Evolutionary conservation across 768 basidiomycete genomes (phyloP), one percentile per base, ranked within the genome.

Genomic region (Termitomyces sp.): DNA sequence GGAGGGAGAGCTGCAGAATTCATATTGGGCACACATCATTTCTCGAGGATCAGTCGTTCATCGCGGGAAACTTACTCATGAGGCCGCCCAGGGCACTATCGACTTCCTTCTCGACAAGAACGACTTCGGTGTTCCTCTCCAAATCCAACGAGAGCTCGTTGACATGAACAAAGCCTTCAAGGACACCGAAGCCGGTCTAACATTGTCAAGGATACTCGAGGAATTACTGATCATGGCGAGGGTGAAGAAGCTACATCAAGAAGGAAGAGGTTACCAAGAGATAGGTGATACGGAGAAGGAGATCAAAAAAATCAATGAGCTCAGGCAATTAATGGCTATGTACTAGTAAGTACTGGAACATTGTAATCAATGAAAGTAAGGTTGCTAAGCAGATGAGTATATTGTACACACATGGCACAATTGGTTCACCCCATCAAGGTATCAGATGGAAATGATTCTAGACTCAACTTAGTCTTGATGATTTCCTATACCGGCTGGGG

Each of bases 1-100:
- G 7, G 70, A 73, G 43, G 7, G 16, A 42, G 44, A 53, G 25
- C 43, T 53, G 22, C 45, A 32, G 22, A 20, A 7, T 10, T 15
- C 0, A 56, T 74, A 42, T 66, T 74, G 25, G 56, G 44, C 23
- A 31, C 27, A 5, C n/a, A 18, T 20, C 40, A 35, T 20, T 38
- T 51, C 60, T 32, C 62, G 60, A 58, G 59, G 49, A 12, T 54
- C 51, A 10, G 52, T 64, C 22, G 47, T 61, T 3, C 33, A 47
- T 4, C 51, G 56, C 3, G 45, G 48, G 0, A 53, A 61, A 10
- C 32, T 12, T 18, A 35, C 47, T 9, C 20, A 38, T 12, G 7
- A 38, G 33, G 33, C 32, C 4, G 47, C 47, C 7, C 32, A 10
- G 6, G n/a, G 22, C 22, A 49, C 23, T 23, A 23, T 49, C 22